Evolutionary conservation across 768 basidiomycete genomes (phyloP).

Genomic region (Cytidiella melzeri): DNA sequence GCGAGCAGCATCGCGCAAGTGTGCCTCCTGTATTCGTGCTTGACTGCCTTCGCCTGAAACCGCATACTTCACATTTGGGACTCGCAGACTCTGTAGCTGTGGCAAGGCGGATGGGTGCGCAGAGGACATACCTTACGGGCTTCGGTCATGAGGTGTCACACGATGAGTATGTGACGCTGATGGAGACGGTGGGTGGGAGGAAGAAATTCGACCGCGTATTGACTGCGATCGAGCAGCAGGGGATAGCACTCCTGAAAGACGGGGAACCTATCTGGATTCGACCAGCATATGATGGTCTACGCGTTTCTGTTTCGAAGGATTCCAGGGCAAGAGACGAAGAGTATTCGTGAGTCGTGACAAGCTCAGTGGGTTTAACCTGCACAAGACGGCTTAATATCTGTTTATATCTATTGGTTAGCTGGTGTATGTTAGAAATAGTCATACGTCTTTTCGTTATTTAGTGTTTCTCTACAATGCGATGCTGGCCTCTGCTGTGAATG

Average conservation of each 20-base stretch:
- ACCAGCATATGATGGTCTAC: slow-evolving; percentile 72
- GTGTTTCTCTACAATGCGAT: too few species aligned
- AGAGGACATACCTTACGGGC: slow-evolving; percentile 65
- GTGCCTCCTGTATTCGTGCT: slow-evolving; percentile 56
- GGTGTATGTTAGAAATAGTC: too few species aligned
- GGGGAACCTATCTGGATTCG: slow-evolving; percentile 53
- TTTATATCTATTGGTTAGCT: too few species aligned
- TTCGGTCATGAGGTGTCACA: slow-evolving; percentile 75
- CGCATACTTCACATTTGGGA: slow-evolving; percentile 79
- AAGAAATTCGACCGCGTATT: slow-evolving; percentile 16
- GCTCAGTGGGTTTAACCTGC: neutral
- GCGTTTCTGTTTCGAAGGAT: slow-evolving; percentile 39
- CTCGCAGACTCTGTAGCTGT: slow-evolving; percentile 53
- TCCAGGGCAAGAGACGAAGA: slow-evolving; percentile 46
- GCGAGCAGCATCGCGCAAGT: slow-evolving; percentile 17
- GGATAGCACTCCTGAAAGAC: slow-evolving; percentile 41
- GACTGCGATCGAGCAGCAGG: slow-evolving; percentile 32
- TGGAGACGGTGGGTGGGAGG: slow-evolving; percentile 41
- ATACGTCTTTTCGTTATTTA: too few species aligned
- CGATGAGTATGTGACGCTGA: slow-evolving; percentile 67
- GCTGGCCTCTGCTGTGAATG: too few species aligned
- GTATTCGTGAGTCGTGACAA: slow-evolving; percentile 16
- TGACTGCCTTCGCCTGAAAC: slow-evolving; percentile 63
- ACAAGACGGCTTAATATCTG: too few species aligned
- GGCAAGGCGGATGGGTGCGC: slow-evolving; percentile 51